Base-by-base conservation (phyloP, 345 rosid species). In the Hibiscus tridactylites region DNA sequence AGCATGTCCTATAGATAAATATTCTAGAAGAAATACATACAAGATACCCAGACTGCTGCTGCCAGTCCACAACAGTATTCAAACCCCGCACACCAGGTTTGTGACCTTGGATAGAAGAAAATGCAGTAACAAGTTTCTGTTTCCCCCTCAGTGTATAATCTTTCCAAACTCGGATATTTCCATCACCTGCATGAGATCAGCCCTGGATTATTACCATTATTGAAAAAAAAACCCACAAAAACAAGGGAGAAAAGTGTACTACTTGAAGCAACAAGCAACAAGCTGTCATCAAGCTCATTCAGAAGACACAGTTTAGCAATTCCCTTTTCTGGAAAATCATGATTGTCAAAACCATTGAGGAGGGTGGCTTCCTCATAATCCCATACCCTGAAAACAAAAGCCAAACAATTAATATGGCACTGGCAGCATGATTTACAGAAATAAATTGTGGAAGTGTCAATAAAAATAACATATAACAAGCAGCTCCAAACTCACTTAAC, bases 61-160 rank as follows among this genome's bases (percentile, higher is more conserved):
- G 99, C 99, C 99, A 96, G 83, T 96, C 99, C 69, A 96, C 93
- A 59, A 92, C 99, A 73, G 97, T 93, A 76, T 91, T 96, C 83
- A 87, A 71, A 83, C 88, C 80, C 71, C 89, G 85, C 60, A 81
- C 88, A 52, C 96, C 89, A 56, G 93, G 96, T 81, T 92, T 91
- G 77, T 92, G 97, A 61, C 96, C 96, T 79, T 82, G 99, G 79
- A 91, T 83, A 39, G 98, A 91, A 88, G 99, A 86, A 86, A 92
- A 96, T 61, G 95, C 95, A 29, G 99, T 86, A 65, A 92, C 97
- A 73, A 92, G 93, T 82, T 88, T 92, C 79, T 92, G 98, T 74
- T 87, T 81, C 67, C 91, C 96, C 79, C 80, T 89, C 69, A 78
- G 16, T 37, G 90, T 81, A 75, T 96, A 89, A 79, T 91, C 97